phyloP scores from a whole-genome alignment of 169 alveolate species.

The Eimeria sp. region DNA sequence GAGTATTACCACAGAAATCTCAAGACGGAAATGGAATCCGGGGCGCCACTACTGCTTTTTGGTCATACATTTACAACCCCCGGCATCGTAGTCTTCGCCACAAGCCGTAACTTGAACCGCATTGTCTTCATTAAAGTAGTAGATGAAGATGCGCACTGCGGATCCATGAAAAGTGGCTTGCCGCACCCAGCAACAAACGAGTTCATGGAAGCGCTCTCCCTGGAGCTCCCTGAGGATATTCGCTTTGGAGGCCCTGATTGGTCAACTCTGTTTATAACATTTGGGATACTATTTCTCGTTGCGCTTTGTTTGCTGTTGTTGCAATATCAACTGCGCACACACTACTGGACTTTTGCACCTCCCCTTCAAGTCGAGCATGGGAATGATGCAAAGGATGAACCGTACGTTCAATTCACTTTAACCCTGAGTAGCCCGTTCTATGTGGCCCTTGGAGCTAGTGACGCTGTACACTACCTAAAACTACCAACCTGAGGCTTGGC shows the following conservation, averaged over 20 bases:
- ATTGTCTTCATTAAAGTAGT: slow-evolving; percentile 34
- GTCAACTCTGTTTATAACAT: background rate
- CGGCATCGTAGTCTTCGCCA: slow-evolving; percentile 54
- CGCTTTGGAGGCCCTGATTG: slow-evolving; percentile 40
- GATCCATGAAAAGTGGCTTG: slow-evolving; percentile 11
- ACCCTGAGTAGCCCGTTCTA: background rate
- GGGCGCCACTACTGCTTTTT: slow-evolving; percentile 42
- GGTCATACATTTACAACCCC: slow-evolving; percentile 45
- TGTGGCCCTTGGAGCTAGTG: background rate
- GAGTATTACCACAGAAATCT: slow-evolving; percentile 63
- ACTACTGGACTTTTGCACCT: slow-evolving; percentile 36
- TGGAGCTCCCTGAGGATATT: background rate
- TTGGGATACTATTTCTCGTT: background rate
- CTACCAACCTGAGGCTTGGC: background rate
- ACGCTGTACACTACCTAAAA: background rate
- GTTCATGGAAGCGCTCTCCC: background rate
- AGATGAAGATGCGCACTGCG: background rate
- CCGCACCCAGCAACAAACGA: slow-evolving; percentile 49
- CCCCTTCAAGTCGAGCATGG: slow-evolving; percentile 36
- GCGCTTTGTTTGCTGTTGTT: background rate
- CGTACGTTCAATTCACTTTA: background rate
- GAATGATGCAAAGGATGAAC: slow-evolving; percentile 8
- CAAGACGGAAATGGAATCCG: slow-evolving; percentile 36
- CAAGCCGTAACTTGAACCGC: slow-evolving; percentile 31
- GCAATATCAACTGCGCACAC: slow-evolving; percentile 3